Evolutionary conservation across 2,329 filamentous ascomycete species (phyloP), one percentile per base, ranked within the genome.

Genomic region (Orbilia ellipsospora): DNA sequence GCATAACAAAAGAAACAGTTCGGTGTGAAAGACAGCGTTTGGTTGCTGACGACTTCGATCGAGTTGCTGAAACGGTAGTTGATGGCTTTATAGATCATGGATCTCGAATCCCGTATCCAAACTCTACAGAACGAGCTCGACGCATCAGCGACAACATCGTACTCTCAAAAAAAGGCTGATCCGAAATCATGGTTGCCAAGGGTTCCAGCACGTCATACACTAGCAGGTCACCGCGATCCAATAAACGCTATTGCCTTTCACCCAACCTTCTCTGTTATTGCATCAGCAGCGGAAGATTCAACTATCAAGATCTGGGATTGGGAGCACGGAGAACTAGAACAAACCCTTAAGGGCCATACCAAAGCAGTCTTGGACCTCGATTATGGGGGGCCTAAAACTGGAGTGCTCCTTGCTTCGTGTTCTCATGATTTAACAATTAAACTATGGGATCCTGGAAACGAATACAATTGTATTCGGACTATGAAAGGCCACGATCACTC

Each of bases 231-330:
- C 82, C 88, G 93, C 79, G 85, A 89, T 23, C 88, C 92, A 13
- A 89, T 97, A 73, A 96, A 90, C 68, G 94, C 92, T 80, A 89
- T 97, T 70, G 94, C 94, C 15, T 97, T 97, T 81, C 94, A 97
- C 81, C 94, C 94, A 0, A 87, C 95, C 36, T 97, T 96, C 83
- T 94, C 93, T 8, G 94, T 92, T 4, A 85, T 97, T 20, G 94
- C 94, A 8, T 95, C 93, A 0, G 94, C 92, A 15, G 96, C 93
- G 7, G 94, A 97, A 82, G 94, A 97, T 82, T 92, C 89, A 65
- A 96, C 92, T 6, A 96, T 98, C 82, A 97, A 97, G 81, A 94
- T 97, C 66, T 97, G 94, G 94, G 94, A 97, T 81, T 97, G 93
- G 91, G 94, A 97, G 80, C 84, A 96, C 23, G 94, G 94, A 56